Base-by-base conservation (phyloP, 2,329 filamentous ascomycete species). In the Colletotrichum sp. region DNA sequence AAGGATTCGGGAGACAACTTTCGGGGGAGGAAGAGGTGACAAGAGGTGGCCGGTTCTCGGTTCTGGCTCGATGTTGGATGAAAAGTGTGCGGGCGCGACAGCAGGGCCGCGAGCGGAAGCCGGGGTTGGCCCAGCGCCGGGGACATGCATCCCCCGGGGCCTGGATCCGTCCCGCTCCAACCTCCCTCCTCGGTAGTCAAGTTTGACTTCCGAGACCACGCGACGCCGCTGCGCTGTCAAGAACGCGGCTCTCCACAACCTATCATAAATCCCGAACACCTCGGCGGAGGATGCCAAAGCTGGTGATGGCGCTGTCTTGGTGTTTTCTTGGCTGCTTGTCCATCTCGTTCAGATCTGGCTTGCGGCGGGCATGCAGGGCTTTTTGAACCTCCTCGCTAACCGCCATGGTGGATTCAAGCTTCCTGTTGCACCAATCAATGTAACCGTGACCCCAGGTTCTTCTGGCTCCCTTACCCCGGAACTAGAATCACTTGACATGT, bases 161-260 rank as follows among this genome's bases (percentile, higher is more conserved):
- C 68, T 58, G 62, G 68, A 66, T 65, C 72, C 66, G 24, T 26
- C 61, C 43, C 43, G 43, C 43, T 13, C 73, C 62, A 64, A 72
- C 56, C 73, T 70, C 66, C 73, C 73, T 75, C 73, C 62, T 75
- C 73, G 73, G 73, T 75, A 75, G 73, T 75, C 73, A 75, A 75
- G 70, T 75, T 75, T 75, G 73, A 75, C 36, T 73, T 73, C 73
- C 73, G 73, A 75, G 70, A 60, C 73, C 64, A 69, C 70, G 70
- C 64, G 73, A 75, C n/a, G 70, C 73, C 64, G 56, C 73, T 58
- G 70, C 73, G 64, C 58, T 68, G 58, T 73, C 70, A 73, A 72
- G 58, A 67, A 70, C 24, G 73, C 70, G 70, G 73, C 70, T 73
- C 70, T 55, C 48, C 13, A 3, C 55, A 60, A 8, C 73, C 64